Base-by-base conservation (phyloP, 1,284 basidiomycete species). In the Naganishia albida region DNA sequence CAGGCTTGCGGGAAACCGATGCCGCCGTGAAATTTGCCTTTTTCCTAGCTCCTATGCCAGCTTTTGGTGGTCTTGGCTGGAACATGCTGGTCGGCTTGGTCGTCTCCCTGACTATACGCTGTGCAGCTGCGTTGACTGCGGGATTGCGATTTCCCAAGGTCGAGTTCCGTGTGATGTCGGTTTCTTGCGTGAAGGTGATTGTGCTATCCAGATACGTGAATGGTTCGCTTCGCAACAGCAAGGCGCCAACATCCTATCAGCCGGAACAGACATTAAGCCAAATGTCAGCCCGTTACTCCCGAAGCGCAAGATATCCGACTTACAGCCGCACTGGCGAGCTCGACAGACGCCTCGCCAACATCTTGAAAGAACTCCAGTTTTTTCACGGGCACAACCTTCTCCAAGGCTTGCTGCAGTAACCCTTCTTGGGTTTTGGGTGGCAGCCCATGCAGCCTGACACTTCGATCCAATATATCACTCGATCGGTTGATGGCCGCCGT, bases 391-490 rank as follows among this genome's bases (percentile, higher is more conserved):
- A 85, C 85, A 50, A 88, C 77, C 77, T 91, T 93, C 75, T 93
- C 90, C 7, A 97, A 80, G 0, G 81, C 81, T 80, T 97, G 93
- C 72, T 97, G 93, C 25, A 97, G 77, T 1, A 96, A 80, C 0
- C 89, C 93, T 75, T 96, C 93, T 73, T 94, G 90, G 0, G 86
- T 84, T 13, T 80, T 83, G 2, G 83, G 72, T 2, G 90, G 90
- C n/a, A 97, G 81, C 53, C 87, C 87, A 40, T 82, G 85, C 48
- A 96, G 81, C 26, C 87, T 85, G 10, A 96, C 82, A 34, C 82
- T 88, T 53, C 85, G 84, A 63, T 51, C 69, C 28, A 66, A 13
- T 28, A 54, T 60, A 44, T 65, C 64, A 20, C 20, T 62, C 25
- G 52, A 39, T 16, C 43, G 52, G 28, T 39, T 53, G 59, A 54